Conservation (phyloP, 768 basidiomycete genomes). For the Auriscalpium microsporum region DNA sequence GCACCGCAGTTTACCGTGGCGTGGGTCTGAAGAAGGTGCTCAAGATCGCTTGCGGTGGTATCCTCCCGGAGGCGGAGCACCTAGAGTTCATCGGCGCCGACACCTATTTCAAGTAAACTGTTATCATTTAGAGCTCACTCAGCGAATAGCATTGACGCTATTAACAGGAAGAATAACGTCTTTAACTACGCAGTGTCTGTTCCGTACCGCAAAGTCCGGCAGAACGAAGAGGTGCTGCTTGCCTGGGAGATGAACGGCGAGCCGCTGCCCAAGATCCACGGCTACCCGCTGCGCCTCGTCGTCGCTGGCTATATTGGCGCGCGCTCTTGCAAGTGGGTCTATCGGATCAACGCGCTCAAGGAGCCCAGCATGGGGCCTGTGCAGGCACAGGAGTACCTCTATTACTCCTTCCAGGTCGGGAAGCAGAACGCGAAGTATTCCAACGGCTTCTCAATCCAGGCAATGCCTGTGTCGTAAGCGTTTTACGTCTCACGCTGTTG, state of each 20-base stretch:
- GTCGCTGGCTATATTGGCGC: slow-evolving; percentile 49
- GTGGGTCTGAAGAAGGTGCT: slow-evolving; percentile 47
- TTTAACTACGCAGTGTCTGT: slow-evolving; percentile 42
- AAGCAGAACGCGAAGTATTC: slow-evolving; percentile 46
- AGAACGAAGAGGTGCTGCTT: slow-evolving; percentile 40
- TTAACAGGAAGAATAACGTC: slow-evolving; percentile 26
- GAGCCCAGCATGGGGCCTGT: slow-evolving; percentile 45
- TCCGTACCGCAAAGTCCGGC: slow-evolving; percentile 39
- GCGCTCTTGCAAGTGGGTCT: slow-evolving; percentile 46
- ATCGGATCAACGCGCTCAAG: slow-evolving; percentile 40
- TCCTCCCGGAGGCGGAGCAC: slow-evolving; percentile 38
- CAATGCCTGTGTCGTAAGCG: slow-evolving; percentile 51
- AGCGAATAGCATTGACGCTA: not conserved
- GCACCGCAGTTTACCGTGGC: slow-evolving; percentile 44
- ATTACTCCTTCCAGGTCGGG: slow-evolving; percentile 42
- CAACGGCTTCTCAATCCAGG: slow-evolving; percentile 48
- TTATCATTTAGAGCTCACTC: not conserved
- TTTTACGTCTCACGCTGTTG: not conserved
- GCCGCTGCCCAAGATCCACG: slow-evolving; percentile 43
- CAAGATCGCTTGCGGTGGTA: slow-evolving; percentile 43
- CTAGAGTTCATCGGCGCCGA: slow-evolving; percentile 51
- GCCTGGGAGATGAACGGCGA: slow-evolving; percentile 47
- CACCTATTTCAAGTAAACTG: slow-evolving; percentile 43
- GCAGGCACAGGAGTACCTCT: slow-evolving; percentile 45
- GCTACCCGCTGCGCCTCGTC: slow-evolving; percentile 41